Conservation (phyloP, 1,284 basidiomycete genomes). For the Pseudozyma sp. region DNA sequence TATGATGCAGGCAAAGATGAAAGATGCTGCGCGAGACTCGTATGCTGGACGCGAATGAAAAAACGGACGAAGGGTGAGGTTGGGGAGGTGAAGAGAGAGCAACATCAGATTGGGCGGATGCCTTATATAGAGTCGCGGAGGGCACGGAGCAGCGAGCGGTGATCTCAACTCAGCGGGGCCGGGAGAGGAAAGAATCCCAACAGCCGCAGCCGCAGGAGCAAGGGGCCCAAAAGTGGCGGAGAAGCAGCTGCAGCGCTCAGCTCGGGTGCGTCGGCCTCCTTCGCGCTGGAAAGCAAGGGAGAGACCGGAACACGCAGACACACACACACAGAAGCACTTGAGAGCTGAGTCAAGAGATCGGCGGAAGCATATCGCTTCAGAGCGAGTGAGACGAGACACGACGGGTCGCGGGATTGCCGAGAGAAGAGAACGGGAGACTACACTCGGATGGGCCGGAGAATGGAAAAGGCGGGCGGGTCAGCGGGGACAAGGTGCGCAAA, state of each 20-base stretch:
- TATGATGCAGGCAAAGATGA: conserved; percentile 1
- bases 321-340: not conserved
- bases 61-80: not conserved
- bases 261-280: conserved; percentile 16
- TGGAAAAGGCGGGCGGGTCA: conserved; percentile 1
- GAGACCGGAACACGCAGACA: conserved; percentile 21
- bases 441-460: conserved; percentile 10
- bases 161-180: not conserved
- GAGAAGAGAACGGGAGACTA: not conserved
- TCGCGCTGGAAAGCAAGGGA: conserved; percentile 15
- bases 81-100: not conserved
- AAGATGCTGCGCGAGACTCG: not conserved
- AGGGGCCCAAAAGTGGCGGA: not conserved
- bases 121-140: conserved; percentile 1
- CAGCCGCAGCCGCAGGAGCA: not conserved
- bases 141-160: not conserved
- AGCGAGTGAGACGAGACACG: not conserved
- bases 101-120: no score
- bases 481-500: not conserved
- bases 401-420: conserved; percentile 2
- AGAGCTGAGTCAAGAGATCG: conserved; percentile 22
- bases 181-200: not conserved
- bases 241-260: not conserved
- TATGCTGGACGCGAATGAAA: no score
- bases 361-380: conserved; percentile 10